Evolutionary conservation across 208 protist species (phyloP).

Genomic region (Trypanosoma rangeli): DNA sequence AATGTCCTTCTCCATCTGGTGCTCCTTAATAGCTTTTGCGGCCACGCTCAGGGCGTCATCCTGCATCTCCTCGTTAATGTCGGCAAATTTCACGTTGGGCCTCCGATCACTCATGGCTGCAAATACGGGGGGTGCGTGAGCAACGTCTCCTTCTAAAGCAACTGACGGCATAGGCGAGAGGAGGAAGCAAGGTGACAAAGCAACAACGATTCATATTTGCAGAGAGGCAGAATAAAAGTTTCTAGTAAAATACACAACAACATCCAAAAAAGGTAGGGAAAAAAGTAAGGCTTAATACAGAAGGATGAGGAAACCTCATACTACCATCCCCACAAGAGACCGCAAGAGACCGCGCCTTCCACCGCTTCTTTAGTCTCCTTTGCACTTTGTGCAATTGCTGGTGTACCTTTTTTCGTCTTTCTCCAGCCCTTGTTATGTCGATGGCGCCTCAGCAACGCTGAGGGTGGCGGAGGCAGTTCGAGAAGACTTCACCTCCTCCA

Average conservation of each 20-base stretch:
- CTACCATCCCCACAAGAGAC: neutral
- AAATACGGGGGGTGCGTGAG: neutral
- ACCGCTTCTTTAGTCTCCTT: neutral
- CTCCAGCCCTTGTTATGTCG: neutral
- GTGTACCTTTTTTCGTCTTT: slow-evolving; percentile 5
- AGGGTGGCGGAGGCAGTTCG: neutral
- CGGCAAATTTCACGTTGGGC: slow-evolving; percentile 91
- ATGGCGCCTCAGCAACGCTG: neutral
- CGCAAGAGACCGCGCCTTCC: neutral
- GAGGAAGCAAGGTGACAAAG: slow-evolving; percentile 10
- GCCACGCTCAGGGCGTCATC: slow-evolving; percentile 98
- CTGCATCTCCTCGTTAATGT: slow-evolving; percentile 96
- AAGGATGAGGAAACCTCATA: neutral
- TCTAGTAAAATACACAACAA: neutral
- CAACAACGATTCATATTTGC: neutral
- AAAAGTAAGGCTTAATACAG: neutral
- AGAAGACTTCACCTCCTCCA: slow-evolving; percentile 1
- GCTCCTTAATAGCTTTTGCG: slow-evolving; percentile 97
- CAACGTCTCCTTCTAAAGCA: slow-evolving; percentile 4
- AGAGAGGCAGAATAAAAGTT: neutral
- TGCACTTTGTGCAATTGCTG: neutral
- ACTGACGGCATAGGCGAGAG: neutral
- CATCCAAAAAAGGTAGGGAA: neutral
- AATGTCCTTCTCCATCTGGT: slow-evolving; percentile 99
- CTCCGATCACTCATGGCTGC: slow-evolving; percentile 78